phyloP scores from a whole-genome alignment of 768 basidiomycete genomes.

The Lepiota venenata region DNA sequence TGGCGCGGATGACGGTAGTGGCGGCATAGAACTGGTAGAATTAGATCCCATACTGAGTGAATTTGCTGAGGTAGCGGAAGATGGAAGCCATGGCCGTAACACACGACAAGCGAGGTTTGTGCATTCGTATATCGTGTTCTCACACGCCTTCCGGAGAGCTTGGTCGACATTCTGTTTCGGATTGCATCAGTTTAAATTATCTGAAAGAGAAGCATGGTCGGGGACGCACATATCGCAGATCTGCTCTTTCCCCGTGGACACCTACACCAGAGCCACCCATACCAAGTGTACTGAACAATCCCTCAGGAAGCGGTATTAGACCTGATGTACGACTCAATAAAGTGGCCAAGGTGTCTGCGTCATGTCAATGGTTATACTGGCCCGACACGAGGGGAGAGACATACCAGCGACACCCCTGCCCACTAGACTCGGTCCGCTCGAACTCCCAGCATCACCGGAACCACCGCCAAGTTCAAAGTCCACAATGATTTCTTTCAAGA shows the following conservation, averaged over 20 bases:
- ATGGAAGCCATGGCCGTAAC: slow-evolving; percentile 61
- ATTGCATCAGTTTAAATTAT: background rate
- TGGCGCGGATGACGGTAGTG: background rate
- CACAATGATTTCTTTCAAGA: slow-evolving; percentile 83
- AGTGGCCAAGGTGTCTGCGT: slow-evolving; percentile 50
- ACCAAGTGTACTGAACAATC: slow-evolving; percentile 67
- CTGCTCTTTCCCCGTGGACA: slow-evolving; percentile 46
- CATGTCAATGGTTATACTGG: too few relatives aligned
- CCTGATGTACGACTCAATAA: slow-evolving; percentile 61
- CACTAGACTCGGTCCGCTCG: slow-evolving; percentile 10
- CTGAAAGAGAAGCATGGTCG: background rate
- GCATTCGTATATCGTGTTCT: slow-evolving; percentile 71
- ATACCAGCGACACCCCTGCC: slow-evolving; percentile 6
- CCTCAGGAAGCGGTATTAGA: slow-evolving; percentile 50
- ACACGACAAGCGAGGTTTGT: slow-evolving; percentile 55
- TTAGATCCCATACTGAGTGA: slow-evolving; percentile 8
- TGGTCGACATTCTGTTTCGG: slow-evolving; percentile 73
- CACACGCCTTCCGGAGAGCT: slow-evolving; percentile 81
- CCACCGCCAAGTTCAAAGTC: slow-evolving; percentile 60
- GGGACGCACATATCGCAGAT: slow-evolving; percentile 60
- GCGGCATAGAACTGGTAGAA: slow-evolving; percentile 6
- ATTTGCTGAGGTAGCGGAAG: slow-evolving; percentile 28
- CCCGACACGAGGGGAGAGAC: background rate
- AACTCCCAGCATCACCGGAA: slow-evolving; percentile 1
- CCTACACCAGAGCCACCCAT: slow-evolving; percentile 57